Evolutionary conservation across 768 basidiomycete species (phyloP).

Genomic region (Exsudoporus frostii): DNA sequence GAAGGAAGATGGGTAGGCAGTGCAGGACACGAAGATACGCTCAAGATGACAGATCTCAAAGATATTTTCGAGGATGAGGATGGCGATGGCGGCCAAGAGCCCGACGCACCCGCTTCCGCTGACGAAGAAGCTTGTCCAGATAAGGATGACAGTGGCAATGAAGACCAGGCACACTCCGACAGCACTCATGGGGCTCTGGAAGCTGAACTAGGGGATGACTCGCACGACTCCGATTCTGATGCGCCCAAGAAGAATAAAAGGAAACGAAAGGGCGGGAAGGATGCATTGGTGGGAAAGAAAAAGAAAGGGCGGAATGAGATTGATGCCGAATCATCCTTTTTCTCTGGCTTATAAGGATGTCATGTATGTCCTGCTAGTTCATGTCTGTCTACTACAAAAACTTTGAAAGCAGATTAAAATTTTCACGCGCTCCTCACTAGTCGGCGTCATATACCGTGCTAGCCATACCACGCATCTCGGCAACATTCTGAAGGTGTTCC

Average conservation of each 20-base stretch:
- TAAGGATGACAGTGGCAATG: conserved; percentile 7
- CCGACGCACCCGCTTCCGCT: conserved; percentile 19
- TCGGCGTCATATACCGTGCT: not conserved
- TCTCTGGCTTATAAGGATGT: conserved; percentile 50
- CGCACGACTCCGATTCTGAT: conserved; percentile 28
- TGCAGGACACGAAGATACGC: conserved; percentile 82
- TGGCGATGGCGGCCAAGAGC: conserved; percentile 22
- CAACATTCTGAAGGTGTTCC: not conserved
- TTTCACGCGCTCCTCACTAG: not conserved
- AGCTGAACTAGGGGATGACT: conserved; percentile 22
- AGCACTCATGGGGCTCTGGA: not conserved
- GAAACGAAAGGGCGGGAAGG: conserved; percentile 54
- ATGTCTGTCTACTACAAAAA: not conserved
- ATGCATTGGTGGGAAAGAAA: conserved; percentile 45
- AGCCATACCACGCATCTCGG: not conserved
- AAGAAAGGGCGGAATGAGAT: conserved; percentile 61
- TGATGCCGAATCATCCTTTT: conserved; percentile 60
- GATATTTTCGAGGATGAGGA: conserved; percentile 56
- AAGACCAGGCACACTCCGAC: conserved; percentile 11
- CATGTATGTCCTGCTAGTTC: not conserved
- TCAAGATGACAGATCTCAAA: conserved; percentile 82
- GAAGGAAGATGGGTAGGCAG: conserved; percentile 87
- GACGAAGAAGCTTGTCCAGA: conserved; percentile 23
- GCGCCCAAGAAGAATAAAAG: conserved; percentile 44
- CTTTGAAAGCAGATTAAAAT: not conserved